Evolutionary conservation across 768 basidiomycete genomes (phyloP), one percentile per base, ranked within the genome.

Genomic region (Dentipellis fragilis): DNA sequence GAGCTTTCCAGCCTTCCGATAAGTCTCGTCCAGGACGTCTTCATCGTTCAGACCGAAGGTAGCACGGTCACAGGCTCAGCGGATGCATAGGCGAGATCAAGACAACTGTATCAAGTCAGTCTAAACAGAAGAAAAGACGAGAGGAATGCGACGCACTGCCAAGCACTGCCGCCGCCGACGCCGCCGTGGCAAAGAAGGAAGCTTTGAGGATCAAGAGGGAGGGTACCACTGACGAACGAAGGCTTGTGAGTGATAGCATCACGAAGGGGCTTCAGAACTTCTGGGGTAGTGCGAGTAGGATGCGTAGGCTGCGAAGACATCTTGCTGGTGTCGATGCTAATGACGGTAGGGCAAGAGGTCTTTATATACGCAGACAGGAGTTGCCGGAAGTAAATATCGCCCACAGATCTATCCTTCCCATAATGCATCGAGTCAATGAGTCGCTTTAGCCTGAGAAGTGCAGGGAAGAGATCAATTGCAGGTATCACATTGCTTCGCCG

Each of bases 1-100:
- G 60, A 80, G 60, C 64, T 78, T 79, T 4, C 74, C 68, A 0
- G 73, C 75, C 57, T 75, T 77, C 17, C 76, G 67, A 57, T 78
- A 79, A 4, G 70, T 63, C 49, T 75, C 73, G 57, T 78, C 77
- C 3, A 72, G 58, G 0, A 76, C 70, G 34, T 75, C 68, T 39
- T 74, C 54, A 6, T 69, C 53, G 19, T 67, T 62, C 0, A 53
- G 38, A 4, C 77, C 75, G 50, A 76, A 79, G 1, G 72, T 67
- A 5, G 75, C 75, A 0, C 69, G 73, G 4, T 72, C 59, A 58
- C 75, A 76, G 1, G 71, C 70, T 55, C 56, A 5, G 47, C 54
- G 4, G 51, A 22, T 3, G 57, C 50, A 12, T 50, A 35, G 10
- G 53, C 16, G 14, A 66, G 50, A 38, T 63, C 29, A 14, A 55